phyloP scores from a whole-genome alignment of 805 yeast species.

The Wickerhamomyces chaumierensis region DNA sequence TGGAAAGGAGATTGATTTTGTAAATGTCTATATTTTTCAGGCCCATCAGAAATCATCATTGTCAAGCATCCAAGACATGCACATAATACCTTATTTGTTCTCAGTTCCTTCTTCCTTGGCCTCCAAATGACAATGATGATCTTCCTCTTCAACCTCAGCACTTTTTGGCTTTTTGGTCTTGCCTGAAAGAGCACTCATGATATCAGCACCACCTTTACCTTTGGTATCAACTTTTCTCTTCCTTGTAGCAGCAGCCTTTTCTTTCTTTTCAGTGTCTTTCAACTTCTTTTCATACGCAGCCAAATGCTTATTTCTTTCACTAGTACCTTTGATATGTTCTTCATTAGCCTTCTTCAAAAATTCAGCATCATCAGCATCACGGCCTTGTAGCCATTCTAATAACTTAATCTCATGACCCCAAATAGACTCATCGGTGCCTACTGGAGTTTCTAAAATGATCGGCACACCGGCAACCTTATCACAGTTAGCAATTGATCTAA shows the following conservation, averaged over 20 bases:
- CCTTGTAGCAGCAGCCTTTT: slow-evolving; percentile 12
- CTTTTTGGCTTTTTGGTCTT: neutral
- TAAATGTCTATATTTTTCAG: too few relatives aligned
- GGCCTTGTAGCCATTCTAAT: slow-evolving; percentile 71
- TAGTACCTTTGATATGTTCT: slow-evolving; percentile 49
- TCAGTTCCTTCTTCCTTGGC: neutral
- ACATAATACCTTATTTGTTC: neutral
- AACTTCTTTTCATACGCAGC: slow-evolving; percentile 50
- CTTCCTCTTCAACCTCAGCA: neutral
- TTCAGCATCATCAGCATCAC: slow-evolving; percentile 40
- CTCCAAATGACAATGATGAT: neutral
- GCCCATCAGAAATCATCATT: too few relatives aligned
- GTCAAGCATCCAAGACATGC: too few relatives aligned
- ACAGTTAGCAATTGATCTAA: slow-evolving; percentile 66
- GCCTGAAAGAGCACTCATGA: slow-evolving; percentile 2
- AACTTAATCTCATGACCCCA: slow-evolving; percentile 78
- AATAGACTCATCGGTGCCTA: slow-evolving; percentile 45
- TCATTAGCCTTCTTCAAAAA: slow-evolving; percentile 33
- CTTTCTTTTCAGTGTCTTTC: neutral
- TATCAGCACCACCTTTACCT: slow-evolving; percentile 2
- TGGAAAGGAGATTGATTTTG: too few relatives aligned
- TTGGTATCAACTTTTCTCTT: slow-evolving; percentile 13
- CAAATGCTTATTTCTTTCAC: slow-evolving; percentile 59
- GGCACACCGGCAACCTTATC: slow-evolving; percentile 56
- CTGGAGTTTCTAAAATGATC: slow-evolving; percentile 81